These are phyloP conservation scores for Dactylellina cionopaga DNA, from an alignment of 2,329 filamentous ascomycete species.

Conservation along the genomic window DNA sequence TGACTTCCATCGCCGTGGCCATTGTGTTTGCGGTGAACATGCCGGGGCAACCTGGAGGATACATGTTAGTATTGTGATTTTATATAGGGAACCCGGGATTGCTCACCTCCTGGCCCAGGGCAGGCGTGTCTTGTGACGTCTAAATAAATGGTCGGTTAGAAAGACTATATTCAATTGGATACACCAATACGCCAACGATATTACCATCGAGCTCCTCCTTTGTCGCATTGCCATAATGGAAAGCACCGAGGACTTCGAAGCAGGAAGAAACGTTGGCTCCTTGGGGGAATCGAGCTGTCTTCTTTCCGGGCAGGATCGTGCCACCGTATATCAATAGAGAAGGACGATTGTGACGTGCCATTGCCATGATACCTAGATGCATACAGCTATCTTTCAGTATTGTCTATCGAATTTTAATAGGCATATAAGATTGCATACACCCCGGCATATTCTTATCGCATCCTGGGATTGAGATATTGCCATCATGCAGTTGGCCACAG, in stretches of 20 bases:
- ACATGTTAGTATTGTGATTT: neutral
- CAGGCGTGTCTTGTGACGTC: constrained; percentile 85
- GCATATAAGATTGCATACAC: constrained; percentile 45
- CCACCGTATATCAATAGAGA: constrained; percentile 94
- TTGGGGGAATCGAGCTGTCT: constrained; percentile 73
- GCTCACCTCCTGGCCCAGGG: constrained; percentile 70
- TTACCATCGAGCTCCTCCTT: constrained; percentile 56
- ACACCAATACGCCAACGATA: neutral
- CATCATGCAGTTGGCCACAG: constrained; percentile 90
- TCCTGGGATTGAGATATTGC: constrained; percentile 89
- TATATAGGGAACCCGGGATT: neutral
- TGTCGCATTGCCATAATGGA: constrained; percentile 75
- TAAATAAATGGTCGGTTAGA: neutral
- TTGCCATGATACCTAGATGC: constrained; percentile 57
- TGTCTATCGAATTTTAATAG: too few relatives aligned
- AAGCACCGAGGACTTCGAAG: constrained; percentile 87
- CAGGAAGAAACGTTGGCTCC: constrained; percentile 88
- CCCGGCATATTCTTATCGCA: constrained; percentile 99
- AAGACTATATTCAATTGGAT: constrained; percentile 76
- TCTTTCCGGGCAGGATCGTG: constrained; percentile 88
- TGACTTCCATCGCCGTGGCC: constrained; percentile 88
- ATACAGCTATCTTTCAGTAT: neutral
- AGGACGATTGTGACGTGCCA: constrained; percentile 88
- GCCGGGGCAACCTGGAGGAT: constrained; percentile 75
- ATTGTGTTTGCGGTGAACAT: constrained; percentile 98